Evolutionary conservation across 225 moss, liverwort and hornwort species (phyloP), one percentile per base, ranked within the genome.

Genomic region (Ulota crispa): DNA sequence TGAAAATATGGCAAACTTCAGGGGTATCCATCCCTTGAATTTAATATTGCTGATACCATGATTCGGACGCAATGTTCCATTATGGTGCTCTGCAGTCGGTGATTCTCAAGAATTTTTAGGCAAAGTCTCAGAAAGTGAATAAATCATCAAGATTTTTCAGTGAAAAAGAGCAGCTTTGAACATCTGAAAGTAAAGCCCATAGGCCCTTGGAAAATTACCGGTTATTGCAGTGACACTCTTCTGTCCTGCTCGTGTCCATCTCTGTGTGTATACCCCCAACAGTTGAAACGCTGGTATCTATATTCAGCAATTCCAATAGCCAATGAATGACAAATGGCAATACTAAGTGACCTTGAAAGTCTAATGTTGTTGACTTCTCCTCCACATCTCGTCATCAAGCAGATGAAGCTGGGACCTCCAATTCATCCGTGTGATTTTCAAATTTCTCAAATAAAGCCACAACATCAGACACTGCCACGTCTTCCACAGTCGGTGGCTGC

Each of bases 401-500:
- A 80, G 75, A 63, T 67, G 89, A 73, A 80, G 65, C 73, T 47
- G 75, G 63, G 5, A 92, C 78, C 65, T 79, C 83, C 82, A 92
- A 72, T 77, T 92, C 88, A 39, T 92, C 90, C 41, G 37, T 55
- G 7, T 59, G 70, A 64, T 81, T 80, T 57, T 41, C 87, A 19
- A 88, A 87, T 59, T 83, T 81, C 61, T 84, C 72, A 85, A 90
- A 90, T 70, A 89, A 52, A 45, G 88, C 88, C 65, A 74, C 66
- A 21, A 92, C 85, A 75, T 88, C 92, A 69, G 72, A 62, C 37
- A 71, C 50, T 18, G 83, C 60, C 57, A 92, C 90, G 23, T 83
- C 88, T 72, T 92, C 90, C 36, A 92, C 39, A 43, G 84, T 85
- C 39, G 84, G 54, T 64, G 92, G 92, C 71, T 88, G 84, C 92